Evolutionary conservation across 179 eudicot genomes (phyloP), one percentile per base, ranked within the genome.

Genomic region (Amaranthus tricolor): DNA sequence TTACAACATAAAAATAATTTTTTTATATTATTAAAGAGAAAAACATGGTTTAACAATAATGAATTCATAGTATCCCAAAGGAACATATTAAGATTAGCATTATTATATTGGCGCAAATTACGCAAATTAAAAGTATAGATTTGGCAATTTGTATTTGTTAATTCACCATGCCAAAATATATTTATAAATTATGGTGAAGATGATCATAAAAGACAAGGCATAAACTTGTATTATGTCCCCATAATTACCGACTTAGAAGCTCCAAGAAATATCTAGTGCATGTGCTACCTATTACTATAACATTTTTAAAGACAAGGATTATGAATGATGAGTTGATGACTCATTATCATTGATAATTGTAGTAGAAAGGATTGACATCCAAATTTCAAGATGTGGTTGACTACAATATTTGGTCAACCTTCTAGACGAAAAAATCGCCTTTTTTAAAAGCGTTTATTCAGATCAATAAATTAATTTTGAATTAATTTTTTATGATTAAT

Each of bases 181-280:
- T 31, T 57, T 57, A 57, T 57, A 48, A 58, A 44, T 10, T 12
- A 12, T 62, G 6, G 1, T 21, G n/a, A 68, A 13, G 16, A 72
- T 24, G 8, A 65, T 68, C 72, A 59, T 68, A 50, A 20, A 67
- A 68, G 78, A 76, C 78, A 76, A 68, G 47, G 43, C 50, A 67
- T 43, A 16, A 13, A 65, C 31, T 43, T 31, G 17, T 73, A 16
- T 2, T 16, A 14, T 71, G 76, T 71, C 76, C 51, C 76, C 71
- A 55, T 55, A 47, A 71, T 60, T 21, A 57, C 76, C 76, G 52
- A 55, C 71, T 71, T 77, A 71, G 71, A 43, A 1, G 63, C 65
- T 71, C 44, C 44, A 50, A 71, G 7, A 54, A 53, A 17, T 43
- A 20, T 64, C 44, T 53, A 9, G 19, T 55, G 43, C 70, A 63